Evolutionary conservation across 805 yeast genomes (phyloP).

Genomic region (Ascoidea asiatica): DNA sequence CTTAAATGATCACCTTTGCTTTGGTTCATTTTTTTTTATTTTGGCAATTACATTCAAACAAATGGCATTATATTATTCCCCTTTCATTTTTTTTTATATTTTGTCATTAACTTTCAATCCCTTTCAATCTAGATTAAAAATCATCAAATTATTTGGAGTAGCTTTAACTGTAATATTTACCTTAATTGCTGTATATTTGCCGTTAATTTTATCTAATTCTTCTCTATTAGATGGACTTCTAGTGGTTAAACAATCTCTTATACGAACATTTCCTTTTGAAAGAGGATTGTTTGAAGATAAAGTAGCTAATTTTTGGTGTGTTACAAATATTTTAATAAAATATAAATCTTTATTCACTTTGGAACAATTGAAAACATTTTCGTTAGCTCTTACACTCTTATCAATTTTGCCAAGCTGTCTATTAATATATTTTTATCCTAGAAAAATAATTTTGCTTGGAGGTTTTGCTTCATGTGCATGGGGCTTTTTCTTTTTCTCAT

Average conservation of each 20-base stretch:
- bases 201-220: slow-evolving; percentile 40
- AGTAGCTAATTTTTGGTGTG: slow-evolving; percentile 96
- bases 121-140: slow-evolving; percentile 26
- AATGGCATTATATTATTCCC: slow-evolving; percentile 90
- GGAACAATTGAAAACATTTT: slow-evolving; percentile 42
- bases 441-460: slow-evolving; percentile 43
- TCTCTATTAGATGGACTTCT: slow-evolving; percentile 13
- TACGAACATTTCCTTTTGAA: slow-evolving; percentile 82
- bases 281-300: slow-evolving; percentile 95
- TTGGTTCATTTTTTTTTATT: slow-evolving; percentile 70
- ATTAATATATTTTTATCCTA: slow-evolving; percentile 36
- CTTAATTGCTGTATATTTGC: slow-evolving; percentile 37
- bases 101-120: slow-evolving; percentile 20
- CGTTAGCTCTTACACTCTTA: slow-evolving; percentile 38
- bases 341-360: slow-evolving; percentile 42
- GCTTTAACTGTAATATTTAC: slow-evolving; percentile 51
- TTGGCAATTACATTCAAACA: slow-evolving; percentile 78
- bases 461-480: slow-evolving; percentile 73
- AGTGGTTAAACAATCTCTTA: slow-evolving; percentile 31
- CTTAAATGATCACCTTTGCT: slow-evolving; percentile 43
- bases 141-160: slow-evolving; percentile 46
- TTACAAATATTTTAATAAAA: slow-evolving; percentile 69
- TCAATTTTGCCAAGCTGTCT: slow-evolving; percentile 45
- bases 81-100: slow-evolving; percentile 72
- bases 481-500: slow-evolving; percentile 81